Conservation (phyloP, 1,139 yeast genomes). For the Kluyveromyces sp. region DNA sequence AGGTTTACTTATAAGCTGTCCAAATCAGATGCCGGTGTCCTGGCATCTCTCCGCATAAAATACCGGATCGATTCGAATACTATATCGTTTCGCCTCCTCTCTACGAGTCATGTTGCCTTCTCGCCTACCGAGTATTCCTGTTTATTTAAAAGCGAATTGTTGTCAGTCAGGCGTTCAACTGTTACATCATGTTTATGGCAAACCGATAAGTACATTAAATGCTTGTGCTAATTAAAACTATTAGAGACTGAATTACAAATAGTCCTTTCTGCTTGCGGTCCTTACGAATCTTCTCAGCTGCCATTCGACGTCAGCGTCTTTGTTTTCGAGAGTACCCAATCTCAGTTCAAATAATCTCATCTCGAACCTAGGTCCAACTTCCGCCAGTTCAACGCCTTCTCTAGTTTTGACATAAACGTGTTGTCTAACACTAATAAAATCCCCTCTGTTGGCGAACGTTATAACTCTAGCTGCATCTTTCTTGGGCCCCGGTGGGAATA, state of each 20-base stretch:
- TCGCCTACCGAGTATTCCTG: too few relatives aligned
- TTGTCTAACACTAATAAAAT: constrained; percentile 87
- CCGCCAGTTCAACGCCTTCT: constrained; percentile 87
- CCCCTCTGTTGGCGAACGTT: constrained; percentile 85
- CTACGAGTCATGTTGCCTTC: too few relatives aligned
- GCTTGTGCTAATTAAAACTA: too few relatives aligned
- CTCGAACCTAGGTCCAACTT: constrained; percentile 97
- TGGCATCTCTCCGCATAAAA: too few relatives aligned
- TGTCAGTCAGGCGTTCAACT: too few relatives aligned
- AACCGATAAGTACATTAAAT: too few relatives aligned
- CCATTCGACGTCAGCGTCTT: constrained; percentile 99
- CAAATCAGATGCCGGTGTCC: too few relatives aligned
- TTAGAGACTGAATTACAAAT: constrained; percentile 36
- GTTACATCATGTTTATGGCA: too few relatives aligned
- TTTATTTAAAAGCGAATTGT: too few relatives aligned
- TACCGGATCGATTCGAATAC: too few relatives aligned
- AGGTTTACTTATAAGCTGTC: too few relatives aligned
- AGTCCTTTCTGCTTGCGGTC: constrained; percentile 92
- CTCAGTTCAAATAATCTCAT: constrained; percentile 86
- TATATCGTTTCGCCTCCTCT: too few relatives aligned
- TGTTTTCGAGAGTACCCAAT: constrained; percentile 86
- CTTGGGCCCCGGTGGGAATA: constrained; percentile 97
- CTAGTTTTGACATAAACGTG: constrained; percentile 87
- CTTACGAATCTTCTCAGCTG: constrained; percentile 85
- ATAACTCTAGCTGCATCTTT: constrained; percentile 82